Percentiles rank a stretch among this genome's conserved stretches.
Conservation (phyloP, 2,329 filamentous ascomycete genomes). For the Hirsutella minnesotensis region DNA sequence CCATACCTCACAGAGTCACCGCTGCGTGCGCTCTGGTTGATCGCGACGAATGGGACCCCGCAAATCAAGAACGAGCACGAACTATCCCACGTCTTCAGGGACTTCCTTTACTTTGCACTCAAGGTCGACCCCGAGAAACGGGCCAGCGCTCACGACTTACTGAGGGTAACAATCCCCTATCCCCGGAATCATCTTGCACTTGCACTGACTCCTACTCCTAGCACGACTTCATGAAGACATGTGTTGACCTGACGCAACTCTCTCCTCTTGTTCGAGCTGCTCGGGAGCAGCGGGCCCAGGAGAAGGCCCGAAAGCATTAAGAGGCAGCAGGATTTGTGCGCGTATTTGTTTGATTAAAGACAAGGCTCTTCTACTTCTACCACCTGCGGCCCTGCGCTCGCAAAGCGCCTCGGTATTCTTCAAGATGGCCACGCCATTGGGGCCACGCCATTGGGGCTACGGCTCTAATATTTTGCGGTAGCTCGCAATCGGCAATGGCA, state of each 20-base stretch:
- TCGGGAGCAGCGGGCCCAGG: slow-evolving; percentile 71
- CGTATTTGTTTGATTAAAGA: background rate
- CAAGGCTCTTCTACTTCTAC: background rate
- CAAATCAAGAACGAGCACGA: slow-evolving; percentile 87
- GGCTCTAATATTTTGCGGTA: too few species aligned
- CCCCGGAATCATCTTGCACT: background rate
- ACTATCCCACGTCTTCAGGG: slow-evolving; percentile 69
- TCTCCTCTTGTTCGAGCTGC: slow-evolving; percentile 81
- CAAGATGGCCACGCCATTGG: too few species aligned
- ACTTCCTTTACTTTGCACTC: slow-evolving; percentile 85
- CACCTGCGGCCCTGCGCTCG: too few species aligned
- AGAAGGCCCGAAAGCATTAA: slow-evolving; percentile 57
- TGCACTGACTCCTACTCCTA: slow-evolving; percentile 19
- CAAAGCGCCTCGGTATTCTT: too few species aligned
- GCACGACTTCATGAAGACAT: slow-evolving; percentile 73
- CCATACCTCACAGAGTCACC: slow-evolving; percentile 94
- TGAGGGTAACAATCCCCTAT: slow-evolving; percentile 56
- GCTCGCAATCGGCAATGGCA: too few species aligned
- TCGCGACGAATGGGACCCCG: slow-evolving; percentile 93
- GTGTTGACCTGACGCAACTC: slow-evolving; percentile 63
- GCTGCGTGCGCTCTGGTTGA: slow-evolving; percentile 83
- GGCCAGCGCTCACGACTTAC: slow-evolving; percentile 84
- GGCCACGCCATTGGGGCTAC: too few species aligned
- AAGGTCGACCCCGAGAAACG: slow-evolving; percentile 97
- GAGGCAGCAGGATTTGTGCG: background rate